Conservation (phyloP, 257 asterid species). For the Penstemon newberryi region DNA sequence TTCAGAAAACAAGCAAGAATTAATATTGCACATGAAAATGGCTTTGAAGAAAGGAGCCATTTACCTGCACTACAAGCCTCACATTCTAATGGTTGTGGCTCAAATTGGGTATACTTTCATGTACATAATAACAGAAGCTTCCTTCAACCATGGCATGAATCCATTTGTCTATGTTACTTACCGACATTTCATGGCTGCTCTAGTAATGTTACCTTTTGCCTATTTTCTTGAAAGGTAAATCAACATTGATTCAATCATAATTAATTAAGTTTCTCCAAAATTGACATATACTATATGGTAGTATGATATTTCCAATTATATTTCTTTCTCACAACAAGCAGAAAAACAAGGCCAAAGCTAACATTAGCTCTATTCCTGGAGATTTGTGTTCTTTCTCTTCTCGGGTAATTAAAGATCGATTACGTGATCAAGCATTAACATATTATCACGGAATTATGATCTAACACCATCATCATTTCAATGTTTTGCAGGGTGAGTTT, state of each 20-base stretch:
- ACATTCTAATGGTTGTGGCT: constrained; percentile 61
- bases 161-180: constrained; percentile 70
- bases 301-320: no score
- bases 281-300: no score
- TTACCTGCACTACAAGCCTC: constrained; percentile 55
- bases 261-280: not conserved
- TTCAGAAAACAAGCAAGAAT: no score
- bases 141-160: constrained; percentile 77
- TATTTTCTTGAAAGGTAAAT: constrained; percentile 64
- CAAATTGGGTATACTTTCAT: constrained; percentile 57
- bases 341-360: constrained; percentile 62
- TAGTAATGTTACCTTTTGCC: constrained; percentile 63
- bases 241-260: not conserved
- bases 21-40: not conserved
- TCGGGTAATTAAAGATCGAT: constrained; percentile 46
- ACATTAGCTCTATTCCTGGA: constrained; percentile 51
- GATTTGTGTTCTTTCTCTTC: constrained; percentile 58
- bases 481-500: constrained; percentile 55
- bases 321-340: constrained; percentile 33
- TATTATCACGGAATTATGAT: not conserved
- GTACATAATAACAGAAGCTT: constrained; percentile 71
- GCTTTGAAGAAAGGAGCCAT: constrained; percentile 23
- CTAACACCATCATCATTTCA: not conserved
- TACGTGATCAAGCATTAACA: not conserved
- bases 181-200: constrained; percentile 56